phyloP scores from a whole-genome alignment of 2,329 filamentous ascomycete species.

The Ophiostoma montium region DNA sequence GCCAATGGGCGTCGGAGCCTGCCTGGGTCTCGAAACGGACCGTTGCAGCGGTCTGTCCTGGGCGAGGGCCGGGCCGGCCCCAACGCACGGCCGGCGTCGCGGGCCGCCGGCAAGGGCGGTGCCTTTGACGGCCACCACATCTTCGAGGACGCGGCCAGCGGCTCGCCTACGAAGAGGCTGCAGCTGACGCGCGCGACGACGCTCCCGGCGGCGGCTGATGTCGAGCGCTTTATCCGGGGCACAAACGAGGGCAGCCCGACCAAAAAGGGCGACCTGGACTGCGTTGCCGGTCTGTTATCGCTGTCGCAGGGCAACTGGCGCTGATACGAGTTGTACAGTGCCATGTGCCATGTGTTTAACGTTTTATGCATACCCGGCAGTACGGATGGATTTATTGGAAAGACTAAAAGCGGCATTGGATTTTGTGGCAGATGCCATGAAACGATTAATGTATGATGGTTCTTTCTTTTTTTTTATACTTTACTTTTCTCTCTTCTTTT shows the following conservation, averaged over 20 bases:
- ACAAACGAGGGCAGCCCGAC: constrained; percentile 48
- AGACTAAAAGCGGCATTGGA: not conserved
- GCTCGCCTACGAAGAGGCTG: constrained; percentile 2
- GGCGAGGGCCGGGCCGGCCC: constrained; percentile 21
- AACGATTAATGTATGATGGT: not conserved
- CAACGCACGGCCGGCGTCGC: constrained; percentile 27
- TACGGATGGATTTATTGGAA: not conserved
- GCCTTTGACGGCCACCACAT: constrained; percentile 28
- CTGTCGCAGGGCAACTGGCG: constrained; percentile 89
- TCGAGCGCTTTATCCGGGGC: constrained; percentile 61
- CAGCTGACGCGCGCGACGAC: constrained; percentile 10
- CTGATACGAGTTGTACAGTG: constrained; percentile 22
- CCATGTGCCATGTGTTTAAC: not conserved
- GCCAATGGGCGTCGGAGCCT: constrained; percentile 22
- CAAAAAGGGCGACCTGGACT: constrained; percentile 72
- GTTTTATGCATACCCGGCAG: too few relatives aligned
- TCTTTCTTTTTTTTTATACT: not conserved
- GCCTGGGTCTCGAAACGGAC: constrained; percentile 21
- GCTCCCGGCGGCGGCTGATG: constrained; percentile 37
- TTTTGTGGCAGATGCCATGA: not conserved
- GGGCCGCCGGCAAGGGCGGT: constrained; percentile 14
- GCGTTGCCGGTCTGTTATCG: constrained; percentile 75
- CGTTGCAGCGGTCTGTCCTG: constrained; percentile 23
- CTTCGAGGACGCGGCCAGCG: constrained; percentile 33
- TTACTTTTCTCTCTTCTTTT: not conserved